Evolutionary conservation across 208 protist species (phyloP).

Genomic region (Crithidia acanthocephali): DNA sequence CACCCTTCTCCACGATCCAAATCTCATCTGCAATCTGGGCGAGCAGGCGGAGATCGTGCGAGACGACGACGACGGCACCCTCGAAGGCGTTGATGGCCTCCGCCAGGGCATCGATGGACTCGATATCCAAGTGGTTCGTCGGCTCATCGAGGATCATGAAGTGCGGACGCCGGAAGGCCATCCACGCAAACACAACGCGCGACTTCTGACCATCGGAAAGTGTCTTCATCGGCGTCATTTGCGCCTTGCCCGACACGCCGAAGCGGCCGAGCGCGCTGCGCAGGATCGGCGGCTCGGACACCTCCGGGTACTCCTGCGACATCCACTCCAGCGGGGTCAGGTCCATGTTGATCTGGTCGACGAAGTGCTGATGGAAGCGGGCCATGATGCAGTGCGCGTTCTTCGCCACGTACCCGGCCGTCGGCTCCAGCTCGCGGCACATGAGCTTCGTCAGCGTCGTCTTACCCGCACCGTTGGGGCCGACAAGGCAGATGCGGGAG

Average conservation of each 20-base stretch:
- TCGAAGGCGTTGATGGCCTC: constrained; percentile 93
- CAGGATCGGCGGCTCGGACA: constrained; percentile 87
- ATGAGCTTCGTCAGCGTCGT: constrained; percentile 97
- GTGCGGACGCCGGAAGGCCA: constrained; percentile 94
- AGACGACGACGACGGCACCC: constrained; percentile 96
- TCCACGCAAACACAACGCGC: constrained; percentile 96
- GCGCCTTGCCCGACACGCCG: constrained; percentile 90
- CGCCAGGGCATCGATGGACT: constrained; percentile 96
- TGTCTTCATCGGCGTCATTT: constrained; percentile 93
- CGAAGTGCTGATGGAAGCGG: constrained; percentile 97
- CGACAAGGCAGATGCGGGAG: constrained; percentile 96
- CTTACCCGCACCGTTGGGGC: constrained; percentile 98
- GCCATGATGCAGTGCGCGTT: constrained; percentile 95
- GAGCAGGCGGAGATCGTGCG: constrained; percentile 97
- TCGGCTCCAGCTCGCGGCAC: constrained; percentile 93
- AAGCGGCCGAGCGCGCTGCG: constrained; percentile 95
- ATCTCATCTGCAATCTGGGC: constrained; percentile 95
- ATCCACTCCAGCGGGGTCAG: constrained; percentile 96
- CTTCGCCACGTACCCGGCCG: constrained; percentile 89
- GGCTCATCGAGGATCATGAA: constrained; percentile 98
- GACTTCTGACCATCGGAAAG: constrained; percentile 98
- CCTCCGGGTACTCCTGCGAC: constrained; percentile 89
- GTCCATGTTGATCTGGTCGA: constrained; percentile 94
- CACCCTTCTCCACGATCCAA: constrained; percentile 95
- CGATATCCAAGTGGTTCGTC: constrained; percentile 98